These are phyloP conservation scores for Schizonepeta tenuifolia DNA, from an alignment of 257 asterid species.

Conservation along the genomic window DNA sequence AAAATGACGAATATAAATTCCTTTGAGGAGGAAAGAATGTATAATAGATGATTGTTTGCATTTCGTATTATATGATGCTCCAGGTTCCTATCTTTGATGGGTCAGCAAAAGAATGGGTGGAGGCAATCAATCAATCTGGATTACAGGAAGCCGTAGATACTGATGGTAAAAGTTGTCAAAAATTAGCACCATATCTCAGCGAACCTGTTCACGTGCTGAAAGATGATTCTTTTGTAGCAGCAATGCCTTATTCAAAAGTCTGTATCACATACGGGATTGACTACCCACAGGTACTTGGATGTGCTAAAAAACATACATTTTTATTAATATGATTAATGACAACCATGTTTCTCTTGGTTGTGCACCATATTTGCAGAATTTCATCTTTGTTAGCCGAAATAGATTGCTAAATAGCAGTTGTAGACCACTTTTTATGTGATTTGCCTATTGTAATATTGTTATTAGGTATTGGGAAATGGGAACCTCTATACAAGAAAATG, in stretches of 20 bases:
- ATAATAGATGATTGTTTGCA: slow-evolving; percentile 4
- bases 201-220: slow-evolving; percentile 67
- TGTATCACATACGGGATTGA: slow-evolving; percentile 78
- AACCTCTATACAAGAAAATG: slow-evolving; percentile 16
- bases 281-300: slow-evolving; percentile 68
- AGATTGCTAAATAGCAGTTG: slow-evolving; percentile 18
- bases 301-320: not conserved
- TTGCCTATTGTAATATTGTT: not conserved
- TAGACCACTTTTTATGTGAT: not conserved
- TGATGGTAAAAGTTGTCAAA: slow-evolving; percentile 58
- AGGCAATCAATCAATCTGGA: slow-evolving; percentile 76
- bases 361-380: slow-evolving; percentile 22
- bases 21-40: slow-evolving; percentile 22
- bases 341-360: slow-evolving; percentile 7
- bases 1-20: slow-evolving; percentile 5
- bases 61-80: slow-evolving; percentile 23
- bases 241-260: slow-evolving; percentile 66
- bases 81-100: slow-evolving; percentile 99
- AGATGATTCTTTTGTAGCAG: slow-evolving; percentile 78
- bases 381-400: slow-evolving; percentile 11
- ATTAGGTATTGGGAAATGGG: not conserved
- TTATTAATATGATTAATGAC: not conserved
- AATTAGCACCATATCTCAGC: slow-evolving; percentile 73
- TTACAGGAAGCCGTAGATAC: slow-evolving; percentile 62
- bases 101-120: slow-evolving; percentile 92